phyloP scores from a whole-genome alignment of 768 basidiomycete genomes.

The Hydnomerulius pinastri region DNA sequence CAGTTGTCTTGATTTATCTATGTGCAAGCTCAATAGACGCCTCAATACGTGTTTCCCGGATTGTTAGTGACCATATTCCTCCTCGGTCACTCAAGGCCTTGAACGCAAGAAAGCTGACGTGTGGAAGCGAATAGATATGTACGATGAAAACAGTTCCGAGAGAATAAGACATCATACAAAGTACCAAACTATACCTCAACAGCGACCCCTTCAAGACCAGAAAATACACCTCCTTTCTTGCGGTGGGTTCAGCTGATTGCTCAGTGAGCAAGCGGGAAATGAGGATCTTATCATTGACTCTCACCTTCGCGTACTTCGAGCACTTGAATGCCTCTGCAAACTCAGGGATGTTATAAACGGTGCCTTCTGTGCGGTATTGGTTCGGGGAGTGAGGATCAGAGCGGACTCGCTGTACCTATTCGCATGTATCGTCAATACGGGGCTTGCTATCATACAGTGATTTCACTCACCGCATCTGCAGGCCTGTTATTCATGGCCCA shows the following conservation, averaged over 20 bases:
- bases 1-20: no score
- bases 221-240: slow-evolving; percentile 75
- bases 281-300: slow-evolving; percentile 19
- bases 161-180: slow-evolving; percentile 14
- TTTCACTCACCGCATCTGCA: slow-evolving; percentile 61
- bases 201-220: slow-evolving; percentile 54
- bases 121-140: slow-evolving; percentile 1
- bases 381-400: slow-evolving; percentile 89
- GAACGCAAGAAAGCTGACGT: neutral
- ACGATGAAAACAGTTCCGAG: neutral
- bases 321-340: slow-evolving; percentile 90
- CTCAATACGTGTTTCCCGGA: no score
- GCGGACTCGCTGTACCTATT: slow-evolving; percentile 72
- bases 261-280: neutral
- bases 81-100: no score
- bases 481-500: slow-evolving; percentile 85
- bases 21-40: no score
- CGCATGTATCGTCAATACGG: neutral
- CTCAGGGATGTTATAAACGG: slow-evolving; percentile 82
- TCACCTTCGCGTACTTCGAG: slow-evolving; percentile 69
- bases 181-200: neutral
- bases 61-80: no score
- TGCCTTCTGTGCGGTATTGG: slow-evolving; percentile 81
- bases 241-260: slow-evolving; percentile 76
- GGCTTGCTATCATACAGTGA: neutral